Percentiles rank a stretch among this genome's conserved stretches.
Conservation (phyloP, 2,329 filamentous ascomycete species). For the Aureobasidium sp. region DNA sequence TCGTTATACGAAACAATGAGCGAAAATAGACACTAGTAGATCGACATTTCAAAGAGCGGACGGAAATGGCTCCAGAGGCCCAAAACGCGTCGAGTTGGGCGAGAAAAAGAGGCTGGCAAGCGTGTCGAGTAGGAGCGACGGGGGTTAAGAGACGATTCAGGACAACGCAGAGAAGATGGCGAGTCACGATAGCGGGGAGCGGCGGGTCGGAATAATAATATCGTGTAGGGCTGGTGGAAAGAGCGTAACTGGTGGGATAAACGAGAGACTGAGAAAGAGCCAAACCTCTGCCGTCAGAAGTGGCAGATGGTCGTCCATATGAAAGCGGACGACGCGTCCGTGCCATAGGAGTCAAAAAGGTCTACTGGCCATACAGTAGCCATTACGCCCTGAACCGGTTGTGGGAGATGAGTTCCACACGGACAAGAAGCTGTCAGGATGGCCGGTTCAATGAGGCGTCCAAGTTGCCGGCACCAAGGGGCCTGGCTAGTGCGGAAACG, state of each 20-base stretch:
- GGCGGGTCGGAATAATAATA: conserved; percentile 2
- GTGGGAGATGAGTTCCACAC: conserved; percentile 13
- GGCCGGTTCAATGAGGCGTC: conserved; percentile 8
- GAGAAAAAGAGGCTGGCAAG: conserved; percentile 11
- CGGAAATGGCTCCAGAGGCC: neutral
- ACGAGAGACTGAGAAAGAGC: conserved; percentile 3
- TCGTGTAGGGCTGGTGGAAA: conserved; percentile 2
- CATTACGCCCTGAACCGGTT: conserved; percentile 13
- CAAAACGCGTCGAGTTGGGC: conserved; percentile 2
- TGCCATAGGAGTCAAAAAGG: conserved; percentile 11
- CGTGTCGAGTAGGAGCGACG: neutral
- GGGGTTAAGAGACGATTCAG: neutral
- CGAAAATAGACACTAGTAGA: conserved; percentile 13
- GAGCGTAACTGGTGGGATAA: conserved; percentile 9
- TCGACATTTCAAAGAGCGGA: conserved; percentile 15
- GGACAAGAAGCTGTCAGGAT: conserved; percentile 10
- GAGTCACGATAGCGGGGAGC: conserved; percentile 9
- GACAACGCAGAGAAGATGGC: conserved; percentile 11
- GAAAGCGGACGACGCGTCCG: conserved; percentile 6
- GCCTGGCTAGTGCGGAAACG: conserved; percentile 3
- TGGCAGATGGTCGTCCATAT: conserved; percentile 8
- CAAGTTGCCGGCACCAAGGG: conserved; percentile 10
- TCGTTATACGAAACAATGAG: conserved; percentile 8
- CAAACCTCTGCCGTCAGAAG: conserved; percentile 2
- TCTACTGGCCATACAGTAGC: conserved; percentile 13